Conservation (phyloP, 352 stramenopile genomes). For the Globisporangium abappressorium region DNA sequence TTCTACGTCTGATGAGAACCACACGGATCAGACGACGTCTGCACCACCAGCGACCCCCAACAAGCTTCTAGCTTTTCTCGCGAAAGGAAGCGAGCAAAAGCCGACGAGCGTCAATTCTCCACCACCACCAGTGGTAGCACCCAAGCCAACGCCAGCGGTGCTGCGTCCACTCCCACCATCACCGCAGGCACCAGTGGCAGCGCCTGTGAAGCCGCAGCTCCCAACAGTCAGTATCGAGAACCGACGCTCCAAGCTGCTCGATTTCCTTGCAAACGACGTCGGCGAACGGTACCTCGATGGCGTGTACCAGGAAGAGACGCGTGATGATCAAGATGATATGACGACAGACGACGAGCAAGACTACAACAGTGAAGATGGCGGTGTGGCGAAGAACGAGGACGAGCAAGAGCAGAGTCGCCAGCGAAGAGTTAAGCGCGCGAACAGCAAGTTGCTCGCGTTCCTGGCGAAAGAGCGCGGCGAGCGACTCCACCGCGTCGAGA, state of each 20-base stretch:
- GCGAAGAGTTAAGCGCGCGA: slow-evolving; percentile 29
- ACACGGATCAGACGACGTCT: not conserved
- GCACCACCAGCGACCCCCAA: slow-evolving; percentile 14
- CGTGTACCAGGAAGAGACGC: slow-evolving; percentile 67
- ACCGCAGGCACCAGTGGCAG: not conserved
- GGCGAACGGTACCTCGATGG: slow-evolving; percentile 63
- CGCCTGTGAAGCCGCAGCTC: not conserved
- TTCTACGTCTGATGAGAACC: not conserved
- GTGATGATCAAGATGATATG: slow-evolving; percentile 26
- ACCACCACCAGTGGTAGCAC: too few species aligned
- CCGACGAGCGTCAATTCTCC: not conserved
- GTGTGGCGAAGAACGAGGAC: not conserved
- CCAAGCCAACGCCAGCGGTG: not conserved
- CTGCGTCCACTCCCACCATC: not conserved
- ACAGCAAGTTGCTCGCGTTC: slow-evolving; percentile 61
- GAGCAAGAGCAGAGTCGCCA: slow-evolving; percentile 9
- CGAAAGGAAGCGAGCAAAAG: slow-evolving; percentile 18
- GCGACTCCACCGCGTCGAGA: slow-evolving; percentile 35
- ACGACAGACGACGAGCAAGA: slow-evolving; percentile 14
- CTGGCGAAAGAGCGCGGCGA: slow-evolving; percentile 49
- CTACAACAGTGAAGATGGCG: not conserved
- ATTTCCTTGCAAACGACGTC: slow-evolving; percentile 75
- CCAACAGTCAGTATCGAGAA: slow-evolving; percentile 24
- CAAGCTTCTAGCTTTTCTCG: slow-evolving; percentile 49
- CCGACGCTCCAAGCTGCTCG: slow-evolving; percentile 59